Conservation (phyloP, 2,329 filamentous ascomycete species). For the Ophiosphaerella herpotricha region DNA sequence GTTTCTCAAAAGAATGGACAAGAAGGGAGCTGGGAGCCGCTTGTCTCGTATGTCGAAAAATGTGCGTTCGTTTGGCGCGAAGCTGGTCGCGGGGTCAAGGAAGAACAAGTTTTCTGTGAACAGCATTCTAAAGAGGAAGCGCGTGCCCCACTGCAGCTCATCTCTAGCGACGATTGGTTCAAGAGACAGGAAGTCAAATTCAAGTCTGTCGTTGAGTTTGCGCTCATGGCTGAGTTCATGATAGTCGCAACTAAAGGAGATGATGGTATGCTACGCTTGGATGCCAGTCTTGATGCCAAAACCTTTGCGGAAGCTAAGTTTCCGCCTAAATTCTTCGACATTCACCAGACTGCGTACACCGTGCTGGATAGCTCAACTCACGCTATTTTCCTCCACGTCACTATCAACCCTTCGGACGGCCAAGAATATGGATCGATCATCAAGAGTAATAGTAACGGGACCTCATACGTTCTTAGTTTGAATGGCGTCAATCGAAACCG, state of each 20-base stretch:
- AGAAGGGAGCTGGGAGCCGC: constrained; percentile 67
- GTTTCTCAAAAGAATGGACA: constrained; percentile 77
- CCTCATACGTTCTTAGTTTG: constrained; percentile 86
- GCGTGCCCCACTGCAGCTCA: constrained; percentile 67
- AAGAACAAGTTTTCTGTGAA: constrained; percentile 68
- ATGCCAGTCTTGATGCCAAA: constrained; percentile 82
- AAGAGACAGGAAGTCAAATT: constrained; percentile 66
- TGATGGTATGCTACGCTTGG: constrained; percentile 72
- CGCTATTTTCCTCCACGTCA: constrained; percentile 91
- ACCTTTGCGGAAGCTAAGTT: constrained; percentile 84
- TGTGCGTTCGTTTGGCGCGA: constrained; percentile 84
- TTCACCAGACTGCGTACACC: constrained; percentile 82
- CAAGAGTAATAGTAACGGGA: constrained; percentile 98
- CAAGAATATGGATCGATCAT: constrained; percentile 83
- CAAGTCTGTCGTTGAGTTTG: constrained; percentile 79
- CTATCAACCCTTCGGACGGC: constrained; percentile 68
- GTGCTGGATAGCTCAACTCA: constrained; percentile 94
- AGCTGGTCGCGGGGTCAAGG: constrained; percentile 58
- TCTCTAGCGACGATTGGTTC: constrained; percentile 82
- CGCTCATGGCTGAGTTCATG: constrained; percentile 96
- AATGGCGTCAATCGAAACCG: constrained; percentile 80
- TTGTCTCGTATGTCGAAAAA: constrained; percentile 74
- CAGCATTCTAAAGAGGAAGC: constrained; percentile 67
- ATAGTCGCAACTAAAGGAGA: constrained; percentile 75
- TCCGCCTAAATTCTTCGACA: constrained; percentile 80